These are phyloP conservation scores for Malus hybrid DNA, from an alignment of 331 rosid genomes.

Conservation along the genomic window DNA sequence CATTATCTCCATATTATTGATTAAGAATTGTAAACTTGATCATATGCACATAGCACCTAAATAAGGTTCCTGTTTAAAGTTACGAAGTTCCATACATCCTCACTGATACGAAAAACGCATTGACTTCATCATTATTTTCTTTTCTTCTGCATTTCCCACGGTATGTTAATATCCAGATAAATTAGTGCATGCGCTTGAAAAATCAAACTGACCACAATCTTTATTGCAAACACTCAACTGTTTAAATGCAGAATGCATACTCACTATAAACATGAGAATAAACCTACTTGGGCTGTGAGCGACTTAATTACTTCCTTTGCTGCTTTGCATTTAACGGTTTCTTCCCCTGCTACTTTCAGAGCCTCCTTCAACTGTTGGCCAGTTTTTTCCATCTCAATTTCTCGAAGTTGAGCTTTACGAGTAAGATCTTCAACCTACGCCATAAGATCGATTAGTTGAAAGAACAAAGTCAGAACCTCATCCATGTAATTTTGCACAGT, in stretches of 20 bases:
- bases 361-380: conserved; percentile 29
- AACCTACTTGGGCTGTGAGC: conserved; percentile 36
- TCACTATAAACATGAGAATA: background rate
- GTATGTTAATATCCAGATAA: background rate
- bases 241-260: background rate
- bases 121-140: background rate
- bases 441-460: background rate
- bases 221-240: background rate
- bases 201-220: background rate
- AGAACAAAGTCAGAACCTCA: no score
- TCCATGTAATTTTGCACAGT: no score
- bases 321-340: conserved; percentile 30
- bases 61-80: background rate
- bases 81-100: background rate
- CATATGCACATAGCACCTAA: background rate
- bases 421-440: conserved; percentile 34
- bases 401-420: conserved; percentile 20
- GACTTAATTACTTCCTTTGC: conserved; percentile 38
- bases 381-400: conserved; percentile 26
- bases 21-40: background rate
- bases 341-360: conserved; percentile 23
- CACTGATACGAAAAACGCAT: background rate
- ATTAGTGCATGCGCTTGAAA: background rate
- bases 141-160: background rate
- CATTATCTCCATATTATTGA: background rate